Evolutionary conservation across 108 stramenopile species (phyloP), one percentile per base, ranked within the genome.

Genomic region (Asterionellopsis glacialis): DNA sequence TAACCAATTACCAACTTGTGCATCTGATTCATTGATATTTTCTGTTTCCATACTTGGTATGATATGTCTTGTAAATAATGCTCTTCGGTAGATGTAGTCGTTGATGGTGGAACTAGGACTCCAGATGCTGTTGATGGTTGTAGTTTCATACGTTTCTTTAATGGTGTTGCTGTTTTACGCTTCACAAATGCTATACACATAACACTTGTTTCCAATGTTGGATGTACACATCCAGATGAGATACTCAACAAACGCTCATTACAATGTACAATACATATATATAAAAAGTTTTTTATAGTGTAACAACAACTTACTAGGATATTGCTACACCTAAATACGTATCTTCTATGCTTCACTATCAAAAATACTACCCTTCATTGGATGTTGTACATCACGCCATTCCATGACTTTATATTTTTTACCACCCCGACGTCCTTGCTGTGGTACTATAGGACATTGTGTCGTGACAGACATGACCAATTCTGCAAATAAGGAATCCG

Each of bases 141-240:
- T 42, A 94, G 64, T 61, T 85, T 69, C 87, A 97, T 85, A 33
- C 98, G 77, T 11, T 61, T 72, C 45, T 88, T 80, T 60, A 99
- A 66, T 2, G 98, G 94, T 24, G 76, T 68, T 19, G 85, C 82
- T 18, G 96, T 99, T 51, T 84, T 76, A 19, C 90, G 84, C 66
- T 91, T 83, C 5, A 99, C 97, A 63, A 99, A 97, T 23, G 90
- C 83, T 33, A 99, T 84, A n/a, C 98, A 73, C 82, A 96, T 92
- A 9, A 93, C 97, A 6, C 90, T 83, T 9, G 97, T 97, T 64
- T 99, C 98, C 76, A 99, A 99, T 23, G 45, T 41, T 5, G 57
- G 50, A 55, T 45, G 15, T 25, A 11, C n/a, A n/a, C n/a, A n/a
- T n/a, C n/a, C n/a, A n/a, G n/a, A n/a, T n/a, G n/a, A n/a, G n/a